phyloP scores from a whole-genome alignment of 768 basidiomycete species.

The Dioszegia crocea region DNA sequence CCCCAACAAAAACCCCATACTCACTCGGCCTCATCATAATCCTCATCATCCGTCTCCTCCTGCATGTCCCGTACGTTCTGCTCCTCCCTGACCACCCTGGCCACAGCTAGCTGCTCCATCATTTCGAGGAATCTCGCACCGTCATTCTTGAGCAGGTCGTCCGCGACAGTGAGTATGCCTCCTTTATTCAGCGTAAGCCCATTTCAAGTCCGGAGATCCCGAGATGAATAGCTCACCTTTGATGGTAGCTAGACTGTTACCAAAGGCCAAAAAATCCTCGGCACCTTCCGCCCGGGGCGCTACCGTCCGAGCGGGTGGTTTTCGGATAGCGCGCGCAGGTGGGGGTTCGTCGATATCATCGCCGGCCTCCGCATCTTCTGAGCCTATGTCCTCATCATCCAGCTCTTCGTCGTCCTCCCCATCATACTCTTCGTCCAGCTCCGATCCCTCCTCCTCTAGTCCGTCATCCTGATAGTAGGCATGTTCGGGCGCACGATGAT shows the following conservation, averaged over 20 bases:
- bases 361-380: slow-evolving; percentile 59
- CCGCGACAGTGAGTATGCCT: slow-evolving; percentile 95
- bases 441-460: slow-evolving; percentile 48
- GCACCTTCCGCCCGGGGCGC: slow-evolving; percentile 29
- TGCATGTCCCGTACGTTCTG: slow-evolving; percentile 61
- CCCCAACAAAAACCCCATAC: slow-evolving; percentile 52
- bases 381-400: slow-evolving; percentile 58
- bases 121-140: slow-evolving; percentile 99
- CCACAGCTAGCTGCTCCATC: slow-evolving; percentile 98
- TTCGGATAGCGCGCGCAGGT: slow-evolving; percentile 18
- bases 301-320: slow-evolving; percentile 23
- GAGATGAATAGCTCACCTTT: slow-evolving; percentile 49
- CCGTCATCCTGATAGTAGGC: slow-evolving; percentile 54
- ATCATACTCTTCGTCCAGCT: slow-evolving; percentile 43
- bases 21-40: slow-evolving; percentile 53
- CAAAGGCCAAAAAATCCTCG: slow-evolving; percentile 75
- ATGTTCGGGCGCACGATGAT: slow-evolving; percentile 50
- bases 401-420: slow-evolving; percentile 53
- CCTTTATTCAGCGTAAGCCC: slow-evolving; percentile 56
- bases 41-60: slow-evolving; percentile 62
- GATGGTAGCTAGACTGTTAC: slow-evolving; percentile 71
- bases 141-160: slow-evolving; percentile 96
- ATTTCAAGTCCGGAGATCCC: not conserved
- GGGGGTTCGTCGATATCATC: slow-evolving; percentile 61
- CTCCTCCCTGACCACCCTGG: slow-evolving; percentile 87